Conservation (phyloP, 2,329 filamentous ascomycete species). For the Penicillium thymicola region DNA sequence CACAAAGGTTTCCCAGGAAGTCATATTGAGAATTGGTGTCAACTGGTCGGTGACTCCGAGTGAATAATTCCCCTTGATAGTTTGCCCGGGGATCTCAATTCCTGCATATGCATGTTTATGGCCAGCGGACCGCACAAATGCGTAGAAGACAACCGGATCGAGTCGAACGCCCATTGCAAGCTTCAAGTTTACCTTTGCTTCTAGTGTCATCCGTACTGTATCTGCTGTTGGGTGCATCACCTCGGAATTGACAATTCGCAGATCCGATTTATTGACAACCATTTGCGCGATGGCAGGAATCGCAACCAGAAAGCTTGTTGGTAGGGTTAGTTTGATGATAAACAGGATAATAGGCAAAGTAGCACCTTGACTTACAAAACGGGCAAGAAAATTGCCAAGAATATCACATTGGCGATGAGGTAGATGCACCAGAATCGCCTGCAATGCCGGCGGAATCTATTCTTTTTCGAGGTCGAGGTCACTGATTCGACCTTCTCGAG, state of each 20-base stretch:
- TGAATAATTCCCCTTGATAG: constrained; percentile 22
- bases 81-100: constrained; percentile 19
- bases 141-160: constrained; percentile 15
- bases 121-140: constrained; percentile 16
- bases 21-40: constrained; percentile 15
- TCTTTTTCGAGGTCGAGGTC: constrained; percentile 7
- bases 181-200: constrained; percentile 20
- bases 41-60: constrained; percentile 11
- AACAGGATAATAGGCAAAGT: background rate
- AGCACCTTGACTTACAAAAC: constrained; percentile 40
- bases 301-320: constrained; percentile 45
- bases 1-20: constrained; percentile 18
- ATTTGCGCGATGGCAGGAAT: constrained; percentile 48
- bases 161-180: constrained; percentile 19
- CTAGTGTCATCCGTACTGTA: constrained; percentile 19
- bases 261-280: constrained; percentile 43
- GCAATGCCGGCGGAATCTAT: constrained; percentile 45
- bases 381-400: constrained; percentile 47
- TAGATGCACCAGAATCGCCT: constrained; percentile 47
- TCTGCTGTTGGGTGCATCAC: constrained; percentile 20
- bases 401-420: constrained; percentile 40
- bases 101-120: constrained; percentile 14
- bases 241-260: constrained; percentile 35
- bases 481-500: constrained; percentile 13
- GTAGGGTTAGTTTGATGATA: background rate